Evolutionary conservation across 192 early-diverging fungal species (phyloP).

Genomic region (Radiomyces spectabilis): DNA sequence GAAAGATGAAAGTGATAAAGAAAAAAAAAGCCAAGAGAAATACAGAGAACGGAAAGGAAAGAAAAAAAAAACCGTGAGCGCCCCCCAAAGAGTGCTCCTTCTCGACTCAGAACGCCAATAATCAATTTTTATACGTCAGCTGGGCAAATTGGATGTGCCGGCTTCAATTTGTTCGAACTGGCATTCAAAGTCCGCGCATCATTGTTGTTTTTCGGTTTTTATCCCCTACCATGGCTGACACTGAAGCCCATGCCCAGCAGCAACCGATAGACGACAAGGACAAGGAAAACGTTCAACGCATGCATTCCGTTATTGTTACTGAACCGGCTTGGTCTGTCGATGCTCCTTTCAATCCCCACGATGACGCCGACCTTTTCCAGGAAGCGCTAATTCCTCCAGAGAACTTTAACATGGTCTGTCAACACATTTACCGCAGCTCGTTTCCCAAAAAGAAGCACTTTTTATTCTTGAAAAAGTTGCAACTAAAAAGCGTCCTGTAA

Average conservation of each 20-base stretch:
- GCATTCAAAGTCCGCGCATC: too few relatives aligned
- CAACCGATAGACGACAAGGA: too few relatives aligned
- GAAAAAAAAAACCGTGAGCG: not conserved
- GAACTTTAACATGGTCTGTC: constrained; percentile 95
- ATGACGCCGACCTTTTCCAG: constrained; percentile 38
- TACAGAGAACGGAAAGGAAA: not conserved
- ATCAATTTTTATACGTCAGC: too few relatives aligned
- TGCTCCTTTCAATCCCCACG: constrained; percentile 17
- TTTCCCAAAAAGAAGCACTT: constrained; percentile 92
- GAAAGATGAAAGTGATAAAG: not conserved
- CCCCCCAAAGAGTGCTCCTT: too few relatives aligned
- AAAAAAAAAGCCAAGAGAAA: not conserved
- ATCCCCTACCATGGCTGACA: too few relatives aligned
- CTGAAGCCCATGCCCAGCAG: too few relatives aligned
- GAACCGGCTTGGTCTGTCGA: constrained; percentile 17
- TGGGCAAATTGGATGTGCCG: too few relatives aligned
- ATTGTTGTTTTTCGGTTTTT: too few relatives aligned
- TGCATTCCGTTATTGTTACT: too few relatives aligned
- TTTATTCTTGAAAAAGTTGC: constrained; percentile 81
- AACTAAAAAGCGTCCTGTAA: constrained; percentile 82
- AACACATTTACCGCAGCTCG: constrained; percentile 89
- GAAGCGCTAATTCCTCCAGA: constrained; percentile 78
- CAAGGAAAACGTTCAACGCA: not conserved
- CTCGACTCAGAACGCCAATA: too few relatives aligned
- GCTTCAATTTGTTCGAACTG: too few relatives aligned